phyloP scores from a whole-genome alignment of 768 basidiomycete species.

The Cystofilobasidium bisporidii region DNA sequence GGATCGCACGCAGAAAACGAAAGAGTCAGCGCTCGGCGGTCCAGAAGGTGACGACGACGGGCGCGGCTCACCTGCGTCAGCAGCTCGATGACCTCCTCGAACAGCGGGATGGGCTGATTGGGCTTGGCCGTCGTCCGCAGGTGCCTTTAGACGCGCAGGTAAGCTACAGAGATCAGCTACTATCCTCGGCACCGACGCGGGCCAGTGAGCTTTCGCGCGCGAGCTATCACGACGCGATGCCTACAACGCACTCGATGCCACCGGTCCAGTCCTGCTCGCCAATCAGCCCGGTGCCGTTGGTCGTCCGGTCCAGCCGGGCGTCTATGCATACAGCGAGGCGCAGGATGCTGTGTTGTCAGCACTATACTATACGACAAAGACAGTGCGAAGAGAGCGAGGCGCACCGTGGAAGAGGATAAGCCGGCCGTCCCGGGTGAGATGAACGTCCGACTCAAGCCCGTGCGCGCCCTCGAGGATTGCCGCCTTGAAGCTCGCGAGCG shows the following conservation, averaged over 20 bases:
- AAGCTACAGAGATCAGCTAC: too few relatives aligned
- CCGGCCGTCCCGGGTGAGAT: conserved; percentile 23
- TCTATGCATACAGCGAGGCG: too few relatives aligned
- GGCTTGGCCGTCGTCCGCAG: conserved; percentile 39
- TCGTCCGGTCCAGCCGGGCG: conserved; percentile 40
- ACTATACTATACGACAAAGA: too few relatives aligned
- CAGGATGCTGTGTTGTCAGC: too few relatives aligned
- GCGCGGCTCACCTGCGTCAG: conserved; percentile 40
- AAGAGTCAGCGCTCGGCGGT: too few relatives aligned
- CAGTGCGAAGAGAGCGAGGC: not conserved
- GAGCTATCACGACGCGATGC: too few relatives aligned
- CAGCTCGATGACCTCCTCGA: conserved; percentile 39
- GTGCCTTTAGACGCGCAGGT: conserved; percentile 31
- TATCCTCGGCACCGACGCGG: too few relatives aligned
- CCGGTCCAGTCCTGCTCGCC: conserved; percentile 38
- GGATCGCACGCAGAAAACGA: too few relatives aligned
- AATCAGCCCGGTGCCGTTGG: conserved; percentile 39
- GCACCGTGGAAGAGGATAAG: conserved; percentile 40
- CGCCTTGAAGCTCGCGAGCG: conserved; percentile 12
- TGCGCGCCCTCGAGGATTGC: conserved; percentile 23
- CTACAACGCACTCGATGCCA: conserved; percentile 36
- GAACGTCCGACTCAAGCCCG: conserved; percentile 26
- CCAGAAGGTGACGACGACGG: too few relatives aligned
- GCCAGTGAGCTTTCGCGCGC: too few relatives aligned
- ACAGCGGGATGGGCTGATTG: conserved; percentile 40